Percentiles rank a stretch among this genome's conserved stretches.
Conservation (phyloP, 352 stramenopile species). For the Globisporangium takayamanum region DNA sequence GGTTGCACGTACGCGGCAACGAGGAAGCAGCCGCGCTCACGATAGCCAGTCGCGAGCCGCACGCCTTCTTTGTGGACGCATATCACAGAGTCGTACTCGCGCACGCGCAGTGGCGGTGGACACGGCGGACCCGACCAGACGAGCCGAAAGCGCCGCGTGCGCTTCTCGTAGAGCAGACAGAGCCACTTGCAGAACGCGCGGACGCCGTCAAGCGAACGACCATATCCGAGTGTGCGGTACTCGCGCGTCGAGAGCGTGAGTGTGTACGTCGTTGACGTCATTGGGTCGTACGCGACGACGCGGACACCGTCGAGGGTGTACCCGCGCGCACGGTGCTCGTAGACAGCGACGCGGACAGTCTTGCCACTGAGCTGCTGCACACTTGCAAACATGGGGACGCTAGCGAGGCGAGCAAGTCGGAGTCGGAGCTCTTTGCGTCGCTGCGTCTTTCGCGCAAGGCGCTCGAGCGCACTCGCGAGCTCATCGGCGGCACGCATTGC, state of each 20-base stretch:
- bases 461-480: constrained; percentile 20
- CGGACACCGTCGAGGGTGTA: constrained; percentile 47
- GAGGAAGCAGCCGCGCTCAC: constrained; percentile 14
- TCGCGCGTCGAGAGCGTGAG: constrained; percentile 35
- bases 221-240: constrained; percentile 45
- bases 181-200: constrained; percentile 52
- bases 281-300: constrained; percentile 47
- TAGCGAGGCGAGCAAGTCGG: constrained; percentile 14
- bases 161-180: constrained; percentile 50
- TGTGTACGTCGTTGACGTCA: constrained; percentile 26
- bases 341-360: constrained; percentile 37
- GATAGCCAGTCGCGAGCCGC: constrained; percentile 7
- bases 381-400: constrained; percentile 29
- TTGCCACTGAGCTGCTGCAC: constrained; percentile 37
- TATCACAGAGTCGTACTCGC: constrained; percentile 39
- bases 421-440: constrained; percentile 15
- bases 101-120: constrained; percentile 40
- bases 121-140: constrained; percentile 53
- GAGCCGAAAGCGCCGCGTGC: constrained; percentile 39
- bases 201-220: constrained; percentile 32
- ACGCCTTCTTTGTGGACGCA: constrained; percentile 63
- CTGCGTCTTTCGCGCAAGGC: constrained; percentile 8
- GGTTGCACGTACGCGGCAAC: constrained; percentile 35
- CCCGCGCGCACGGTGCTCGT: constrained; percentile 28
- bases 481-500: constrained; percentile 47